phyloP scores from a whole-genome alignment of 176 grass and related monocot species.

The Oryza officinalis region DNA sequence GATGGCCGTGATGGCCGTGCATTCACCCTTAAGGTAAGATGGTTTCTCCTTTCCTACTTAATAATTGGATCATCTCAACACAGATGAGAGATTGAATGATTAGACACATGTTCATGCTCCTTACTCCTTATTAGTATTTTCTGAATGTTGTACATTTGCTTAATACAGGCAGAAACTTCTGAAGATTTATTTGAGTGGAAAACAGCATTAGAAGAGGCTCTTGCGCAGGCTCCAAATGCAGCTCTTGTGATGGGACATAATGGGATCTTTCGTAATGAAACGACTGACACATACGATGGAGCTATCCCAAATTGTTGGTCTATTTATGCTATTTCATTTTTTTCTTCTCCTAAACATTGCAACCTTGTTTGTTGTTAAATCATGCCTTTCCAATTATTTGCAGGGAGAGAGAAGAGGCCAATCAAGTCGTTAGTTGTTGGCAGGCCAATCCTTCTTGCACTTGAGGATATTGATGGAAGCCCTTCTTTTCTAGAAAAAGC shows the following conservation, averaged over 20 bases:
- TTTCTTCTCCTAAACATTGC: slow-evolving; percentile 30
- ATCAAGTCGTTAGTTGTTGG: slow-evolving; percentile 95
- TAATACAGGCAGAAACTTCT: slow-evolving; percentile 76
- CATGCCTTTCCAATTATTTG: slow-evolving; percentile 34
- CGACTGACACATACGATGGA: slow-evolving; percentile 77
- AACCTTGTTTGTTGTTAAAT: slow-evolving; percentile 17
- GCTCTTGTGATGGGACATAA: slow-evolving; percentile 99
- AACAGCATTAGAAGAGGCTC: slow-evolving; percentile 91
- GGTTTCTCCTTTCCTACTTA: slow-evolving; percentile 15
- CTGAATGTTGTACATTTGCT: background rate
- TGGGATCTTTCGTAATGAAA: slow-evolving; percentile 97
- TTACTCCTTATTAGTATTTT: background rate
- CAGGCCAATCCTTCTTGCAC: slow-evolving; percentile 95
- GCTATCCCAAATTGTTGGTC: slow-evolving; percentile 80
- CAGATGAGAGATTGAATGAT: background rate
- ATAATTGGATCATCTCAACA: slow-evolving; percentile 4
- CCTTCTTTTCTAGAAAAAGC: slow-evolving; percentile 99
- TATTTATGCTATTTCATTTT: slow-evolving; percentile 29
- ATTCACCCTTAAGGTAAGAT: slow-evolving; percentile 89
- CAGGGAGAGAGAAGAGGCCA: slow-evolving; percentile 94
- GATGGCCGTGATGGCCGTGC: slow-evolving; percentile 98
- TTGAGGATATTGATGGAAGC: slow-evolving; percentile 96
- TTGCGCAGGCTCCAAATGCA: slow-evolving; percentile 97
- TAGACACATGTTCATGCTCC: background rate
- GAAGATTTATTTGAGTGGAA: slow-evolving; percentile 99